Conservation (phyloP, 2,329 filamentous ascomycete genomes). For the Ascochyta clinopodiicola region DNA sequence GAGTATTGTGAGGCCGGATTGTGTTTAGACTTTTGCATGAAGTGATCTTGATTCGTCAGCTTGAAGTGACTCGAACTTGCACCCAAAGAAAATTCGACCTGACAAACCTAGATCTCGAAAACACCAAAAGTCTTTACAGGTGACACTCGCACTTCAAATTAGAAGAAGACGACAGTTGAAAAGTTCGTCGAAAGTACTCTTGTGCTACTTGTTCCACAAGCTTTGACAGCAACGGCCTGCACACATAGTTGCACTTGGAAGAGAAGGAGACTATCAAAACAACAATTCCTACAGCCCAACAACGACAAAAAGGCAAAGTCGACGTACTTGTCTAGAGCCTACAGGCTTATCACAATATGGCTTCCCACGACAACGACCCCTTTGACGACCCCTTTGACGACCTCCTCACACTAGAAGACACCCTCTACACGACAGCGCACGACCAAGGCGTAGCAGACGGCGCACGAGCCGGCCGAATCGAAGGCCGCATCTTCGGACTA, state of each 20-base stretch:
- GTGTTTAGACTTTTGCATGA: no score
- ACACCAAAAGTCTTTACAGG: no score
- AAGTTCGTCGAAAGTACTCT: no score
- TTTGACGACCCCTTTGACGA: conserved; percentile 64
- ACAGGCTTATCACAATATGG: conserved; percentile 1
- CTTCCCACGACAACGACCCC: conserved; percentile 46
- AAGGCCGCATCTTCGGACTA: conserved; percentile 89
- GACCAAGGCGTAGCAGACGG: conserved; percentile 77
- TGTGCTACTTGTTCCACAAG: no score
- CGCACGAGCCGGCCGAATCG: conserved; percentile 75
- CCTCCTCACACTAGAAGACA: conserved; percentile 66
- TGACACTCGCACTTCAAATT: no score
- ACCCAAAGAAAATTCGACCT: background rate
- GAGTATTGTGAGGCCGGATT: background rate
- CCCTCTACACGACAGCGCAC: conserved; percentile 85
- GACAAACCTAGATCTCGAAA: no score
- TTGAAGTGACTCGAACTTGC: background rate
- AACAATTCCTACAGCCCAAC: no score
- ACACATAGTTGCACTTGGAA: no score
- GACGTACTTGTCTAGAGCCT: background rate
- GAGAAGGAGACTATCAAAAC: no score
- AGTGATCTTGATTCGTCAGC: conserved; percentile 10
- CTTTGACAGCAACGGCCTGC: no score
- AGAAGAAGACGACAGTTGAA: no score
- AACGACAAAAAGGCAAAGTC: no score